Evolutionary conservation across 2,329 filamentous ascomycete species (phyloP).

Genomic region (Dendryphion nanum): DNA sequence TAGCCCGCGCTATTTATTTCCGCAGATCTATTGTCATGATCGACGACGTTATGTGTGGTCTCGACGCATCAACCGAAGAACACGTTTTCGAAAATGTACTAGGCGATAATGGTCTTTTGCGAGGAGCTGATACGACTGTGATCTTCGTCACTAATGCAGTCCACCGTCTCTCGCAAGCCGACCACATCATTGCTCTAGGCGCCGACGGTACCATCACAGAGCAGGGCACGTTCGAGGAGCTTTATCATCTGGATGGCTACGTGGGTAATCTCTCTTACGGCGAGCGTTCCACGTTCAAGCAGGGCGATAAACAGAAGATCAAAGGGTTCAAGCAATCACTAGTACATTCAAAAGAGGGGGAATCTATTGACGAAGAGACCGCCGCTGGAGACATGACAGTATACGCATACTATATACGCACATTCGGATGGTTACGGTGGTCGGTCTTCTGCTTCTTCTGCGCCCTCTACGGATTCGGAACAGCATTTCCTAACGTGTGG

Average conservation of each 20-base stretch:
- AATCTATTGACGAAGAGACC: slow-evolving; percentile 4
- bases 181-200: slow-evolving; percentile 42
- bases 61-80: slow-evolving; percentile 47
- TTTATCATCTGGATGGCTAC: slow-evolving; percentile 22
- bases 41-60: slow-evolving; percentile 49
- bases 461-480: slow-evolving; percentile 13
- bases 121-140: slow-evolving; percentile 22
- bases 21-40: slow-evolving; percentile 43
- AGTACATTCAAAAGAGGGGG: slow-evolving; percentile 3
- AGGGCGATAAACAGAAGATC: slow-evolving; percentile 5
- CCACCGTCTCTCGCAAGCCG: slow-evolving; percentile 31
- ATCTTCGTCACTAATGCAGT: slow-evolving; percentile 14
- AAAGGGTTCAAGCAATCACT: slow-evolving; percentile 7
- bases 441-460: slow-evolving; percentile 13
- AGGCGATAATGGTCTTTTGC: slow-evolving; percentile 41
- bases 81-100: slow-evolving; percentile 45
- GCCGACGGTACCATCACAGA: slow-evolving; percentile 28
- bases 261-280: slow-evolving; percentile 22
- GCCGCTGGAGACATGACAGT: slow-evolving; percentile 15
- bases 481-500: slow-evolving; percentile 38
- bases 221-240: slow-evolving; percentile 37
- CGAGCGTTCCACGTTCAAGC: neutral
- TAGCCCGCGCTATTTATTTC: slow-evolving; percentile 52
- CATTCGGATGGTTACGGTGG: slow-evolving; percentile 11
- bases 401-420: slow-evolving; percentile 18